These are phyloP conservation scores for Tulasnella sp. DNA, from an alignment of 768 basidiomycete genomes.

Conservation along the genomic window DNA sequence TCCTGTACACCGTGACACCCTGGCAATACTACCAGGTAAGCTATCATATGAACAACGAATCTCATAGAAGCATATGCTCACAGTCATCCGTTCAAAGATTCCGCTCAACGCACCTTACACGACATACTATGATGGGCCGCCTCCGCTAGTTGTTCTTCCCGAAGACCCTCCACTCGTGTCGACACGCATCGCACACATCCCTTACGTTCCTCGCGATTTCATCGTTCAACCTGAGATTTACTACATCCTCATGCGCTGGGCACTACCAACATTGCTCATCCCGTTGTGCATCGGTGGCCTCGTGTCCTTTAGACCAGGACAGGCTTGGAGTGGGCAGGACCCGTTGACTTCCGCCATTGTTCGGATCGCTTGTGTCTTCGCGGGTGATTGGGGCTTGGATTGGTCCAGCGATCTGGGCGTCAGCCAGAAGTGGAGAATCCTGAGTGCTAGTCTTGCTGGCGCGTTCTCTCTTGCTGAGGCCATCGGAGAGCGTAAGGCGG, in stretches of 20 bases:
- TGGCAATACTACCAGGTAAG: conserved; percentile 29
- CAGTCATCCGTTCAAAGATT: background rate
- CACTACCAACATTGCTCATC: conserved; percentile 47
- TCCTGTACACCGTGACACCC: conserved; percentile 43
- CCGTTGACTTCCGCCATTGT: conserved; percentile 53
- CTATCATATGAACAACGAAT: background rate
- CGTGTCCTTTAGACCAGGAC: conserved; percentile 42
- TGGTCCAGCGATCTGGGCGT: conserved; percentile 28
- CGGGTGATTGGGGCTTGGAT: conserved; percentile 25
- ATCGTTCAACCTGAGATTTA: conserved; percentile 42
- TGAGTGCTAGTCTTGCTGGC: conserved; percentile 43
- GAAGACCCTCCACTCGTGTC: background rate
- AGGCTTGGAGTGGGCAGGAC: conserved; percentile 26
- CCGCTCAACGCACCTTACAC: conserved; percentile 8
- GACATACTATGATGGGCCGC: background rate
- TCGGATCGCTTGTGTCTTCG: conserved; percentile 37
- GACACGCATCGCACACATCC: conserved; percentile 23
- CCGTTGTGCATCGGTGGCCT: conserved; percentile 46
- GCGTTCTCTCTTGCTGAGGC: conserved; percentile 63
- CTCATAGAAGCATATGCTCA: background rate
- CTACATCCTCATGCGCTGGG: conserved; percentile 46
- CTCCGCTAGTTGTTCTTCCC: conserved; percentile 3
- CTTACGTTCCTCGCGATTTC: conserved; percentile 39
- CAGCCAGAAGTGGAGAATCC: conserved; percentile 43
- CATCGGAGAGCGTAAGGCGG: conserved; percentile 27